Conservation (phyloP, 2,329 filamentous ascomycete genomes). For the Emergomyces africanus region DNA sequence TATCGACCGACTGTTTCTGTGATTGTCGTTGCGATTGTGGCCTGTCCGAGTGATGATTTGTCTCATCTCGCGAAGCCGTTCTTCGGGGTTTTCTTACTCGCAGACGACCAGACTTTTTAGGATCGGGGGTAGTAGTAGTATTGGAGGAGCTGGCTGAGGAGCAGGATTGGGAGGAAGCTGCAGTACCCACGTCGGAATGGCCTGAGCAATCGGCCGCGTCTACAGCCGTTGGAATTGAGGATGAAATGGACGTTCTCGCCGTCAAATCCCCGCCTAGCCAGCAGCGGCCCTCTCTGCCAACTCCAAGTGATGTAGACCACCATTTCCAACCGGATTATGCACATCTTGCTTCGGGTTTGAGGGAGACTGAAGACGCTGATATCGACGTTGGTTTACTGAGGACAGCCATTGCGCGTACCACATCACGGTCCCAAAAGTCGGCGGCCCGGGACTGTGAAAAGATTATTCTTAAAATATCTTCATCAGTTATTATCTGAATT, state of each 20-base stretch:
- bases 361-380: background rate
- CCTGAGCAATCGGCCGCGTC: conserved; percentile 11
- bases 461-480: too few species aligned
- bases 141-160: conserved; percentile 42
- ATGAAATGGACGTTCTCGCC: conserved; percentile 23
- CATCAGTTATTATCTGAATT: too few species aligned
- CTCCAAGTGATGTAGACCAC: background rate
- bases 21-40: background rate
- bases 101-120: background rate
- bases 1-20: too few species aligned
- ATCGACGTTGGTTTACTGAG: background rate
- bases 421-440: background rate
- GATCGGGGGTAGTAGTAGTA: background rate
- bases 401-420: background rate
- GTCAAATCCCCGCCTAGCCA: conserved; percentile 14
- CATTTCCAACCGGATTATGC: background rate
- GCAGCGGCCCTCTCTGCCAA: background rate
- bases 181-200: conserved; percentile 10
- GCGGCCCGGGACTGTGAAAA: too few species aligned
- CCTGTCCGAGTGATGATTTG: background rate
- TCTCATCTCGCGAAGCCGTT: background rate
- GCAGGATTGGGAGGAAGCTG: conserved; percentile 30
- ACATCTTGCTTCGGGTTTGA: too few species aligned
- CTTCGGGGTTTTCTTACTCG: background rate
- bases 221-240: conserved; percentile 22